A percentile compares a stretch with the other conserved stretches of the same genome.
phyloP scores from a whole-genome alignment of 2,329 filamentous ascomycete species.

The Fusarium camptoceras region DNA sequence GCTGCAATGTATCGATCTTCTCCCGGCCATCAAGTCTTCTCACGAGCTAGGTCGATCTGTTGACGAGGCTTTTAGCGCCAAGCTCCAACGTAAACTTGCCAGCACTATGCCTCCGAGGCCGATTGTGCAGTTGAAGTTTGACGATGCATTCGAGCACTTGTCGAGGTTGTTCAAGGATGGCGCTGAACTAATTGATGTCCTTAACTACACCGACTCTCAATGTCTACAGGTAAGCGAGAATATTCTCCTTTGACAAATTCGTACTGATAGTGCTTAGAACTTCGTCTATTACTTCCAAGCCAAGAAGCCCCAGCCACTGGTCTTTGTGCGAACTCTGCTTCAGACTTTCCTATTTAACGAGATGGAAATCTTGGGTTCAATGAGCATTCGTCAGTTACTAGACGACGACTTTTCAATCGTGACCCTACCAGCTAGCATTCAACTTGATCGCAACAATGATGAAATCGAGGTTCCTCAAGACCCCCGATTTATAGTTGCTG shows the following conservation, averaged over 20 bases:
- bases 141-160: slow-evolving; percentile 77
- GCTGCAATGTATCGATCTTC: slow-evolving; percentile 61
- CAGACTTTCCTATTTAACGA: slow-evolving; percentile 81
- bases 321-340: slow-evolving; percentile 84
- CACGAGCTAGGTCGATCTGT: slow-evolving; percentile 73
- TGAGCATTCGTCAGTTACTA: slow-evolving; percentile 79
- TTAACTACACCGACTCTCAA: slow-evolving; percentile 75
- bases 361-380: slow-evolving; percentile 74
- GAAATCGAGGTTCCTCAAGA: slow-evolving; percentile 80
- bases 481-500: slow-evolving; percentile 77
- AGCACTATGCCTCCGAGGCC: slow-evolving; percentile 94
- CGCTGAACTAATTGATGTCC: slow-evolving; percentile 73
- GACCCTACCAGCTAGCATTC: slow-evolving; percentile 75
- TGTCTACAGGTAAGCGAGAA: slow-evolving; percentile 71
- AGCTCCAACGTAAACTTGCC: slow-evolving; percentile 90
- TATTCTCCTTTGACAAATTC: not conserved
- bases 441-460: slow-evolving; percentile 81
- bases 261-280: slow-evolving; percentile 59
- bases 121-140: slow-evolving; percentile 81
- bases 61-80: slow-evolving; percentile 85
- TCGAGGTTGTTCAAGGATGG: slow-evolving; percentile 78
- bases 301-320: slow-evolving; percentile 82
- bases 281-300: slow-evolving; percentile 81
- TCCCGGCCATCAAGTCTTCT: slow-evolving; percentile 69
- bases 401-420: slow-evolving; percentile 84